Evolutionary conservation across 2,329 filamentous ascomycete genomes (phyloP), one percentile per base, ranked within the genome.

Genomic region (Blastomyces silverae): DNA sequence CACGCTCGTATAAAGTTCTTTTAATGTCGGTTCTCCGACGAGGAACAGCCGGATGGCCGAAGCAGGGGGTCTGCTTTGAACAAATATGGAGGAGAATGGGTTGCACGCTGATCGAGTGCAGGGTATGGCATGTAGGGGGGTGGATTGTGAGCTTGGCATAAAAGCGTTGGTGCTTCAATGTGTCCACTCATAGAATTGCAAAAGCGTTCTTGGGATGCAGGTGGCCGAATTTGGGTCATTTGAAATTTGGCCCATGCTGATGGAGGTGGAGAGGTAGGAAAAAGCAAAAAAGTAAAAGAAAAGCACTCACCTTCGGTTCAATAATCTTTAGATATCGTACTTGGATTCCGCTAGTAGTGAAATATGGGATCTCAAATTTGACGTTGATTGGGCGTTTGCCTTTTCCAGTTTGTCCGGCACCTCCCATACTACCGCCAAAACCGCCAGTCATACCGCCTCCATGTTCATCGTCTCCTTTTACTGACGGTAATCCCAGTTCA

Each of bases 361-460:
- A 99, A 80, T 99, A 99, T n/a, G 94, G 94, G 74, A 99, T 99
- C 82, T 99, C 94, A 76, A 99, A 99, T 81, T 99, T 99, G 81
- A 99, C 94, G 77, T 92, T 93, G 73, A 99, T 99, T 0, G 94
- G 94, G 71, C 94, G 83, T 84, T 97, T 99, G 25, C 90, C 90
- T 81, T 97, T 97, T 65, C 87, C 88, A 25, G 79, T 79, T 4
- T 87, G 84, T n/a, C 85, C 87, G 37, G 94, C 86, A 69, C 93
- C 93, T 66, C 93, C 93, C 92, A 97, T 97, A 75, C 91, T 96
- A 25, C 93, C 93, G 68, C 93, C 93, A 73, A 97, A 97, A 0
- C 93, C 93, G 73, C 93, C 93, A 70, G 93, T 97, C 93, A 97
- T 97, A 69, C 93, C 93, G 67, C 93, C 93, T 52, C 93, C 93